Evolutionary conservation across 495 filamentous ascomycete genomes (phyloP), one percentile per base, ranked within the genome.

Genomic region (Trichoderma parareesei): DNA sequence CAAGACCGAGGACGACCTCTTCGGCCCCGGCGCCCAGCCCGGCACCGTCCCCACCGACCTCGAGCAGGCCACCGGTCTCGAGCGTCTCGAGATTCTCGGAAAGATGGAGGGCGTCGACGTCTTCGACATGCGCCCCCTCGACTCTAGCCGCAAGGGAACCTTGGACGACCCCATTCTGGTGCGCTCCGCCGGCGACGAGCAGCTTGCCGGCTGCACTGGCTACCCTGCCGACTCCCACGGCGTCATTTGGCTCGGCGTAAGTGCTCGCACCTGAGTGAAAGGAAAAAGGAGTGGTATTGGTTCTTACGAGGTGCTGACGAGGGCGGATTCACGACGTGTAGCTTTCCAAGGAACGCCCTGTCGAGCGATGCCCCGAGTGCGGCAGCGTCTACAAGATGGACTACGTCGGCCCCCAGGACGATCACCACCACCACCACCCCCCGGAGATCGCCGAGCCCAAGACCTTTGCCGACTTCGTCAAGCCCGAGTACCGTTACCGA

Each of bases 61-160:
- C 74, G 90, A 96, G 72, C 94, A 99, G 76, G 81, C 93, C 55
- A 98, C 94, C 68, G 94, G 94, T 85, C 83, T 99, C 62, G 94
- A 99, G 83, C 93, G 94, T 80, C 85, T 99, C 71, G 94, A 99
- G 78, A 93, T 99, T 71, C 81, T 98, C 78, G 94, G 94, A 77
- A 99, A 99, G 85, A 96, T 97, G 88, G 90, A 98, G 82, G 91
- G 94, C 69, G 82, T 99, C 67, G 94, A 99, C 76, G 82, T 98
- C 73, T 99, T 98, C 79, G 95, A 99, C 78, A 96, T 97, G 93
- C 88, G 87, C 78, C 95, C 94, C 55, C 83, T 99, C 68, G 93
- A 97, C 80, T 84, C 94, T 43, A 93, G 89, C 69, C 86, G 94
- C 66, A 87, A 85, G 81, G 93, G 93, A 79, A 97, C 95, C 53